Conservation (phyloP, 176 grass and related monocot species). For the Oryza brachyantha region DNA sequence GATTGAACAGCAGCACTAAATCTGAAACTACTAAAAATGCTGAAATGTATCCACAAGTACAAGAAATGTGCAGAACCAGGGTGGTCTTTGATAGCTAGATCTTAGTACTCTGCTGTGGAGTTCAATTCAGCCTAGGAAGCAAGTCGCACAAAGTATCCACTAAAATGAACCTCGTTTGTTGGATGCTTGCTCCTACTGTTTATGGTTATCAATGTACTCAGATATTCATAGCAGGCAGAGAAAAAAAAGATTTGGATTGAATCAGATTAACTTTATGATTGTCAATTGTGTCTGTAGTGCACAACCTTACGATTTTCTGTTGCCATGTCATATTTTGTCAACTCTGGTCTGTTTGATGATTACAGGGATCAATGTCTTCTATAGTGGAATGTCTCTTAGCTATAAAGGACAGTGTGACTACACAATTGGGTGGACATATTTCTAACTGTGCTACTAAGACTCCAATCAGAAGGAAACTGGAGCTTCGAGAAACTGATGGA, state of each 20-base stretch:
- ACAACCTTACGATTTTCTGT: slow-evolving; percentile 21
- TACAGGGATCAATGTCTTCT: slow-evolving; percentile 70
- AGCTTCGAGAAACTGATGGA: slow-evolving; percentile 43
- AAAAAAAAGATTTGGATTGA: slow-evolving; percentile 19
- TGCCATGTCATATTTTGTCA: slow-evolving; percentile 23
- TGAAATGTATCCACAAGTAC: background rate
- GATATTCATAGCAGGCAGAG: background rate
- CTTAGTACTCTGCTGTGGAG: slow-evolving; percentile 19
- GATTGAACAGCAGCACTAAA: background rate
- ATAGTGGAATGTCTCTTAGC: slow-evolving; percentile 80
- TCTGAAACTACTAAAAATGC: slow-evolving; percentile 13
- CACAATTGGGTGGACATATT: slow-evolving; percentile 40
- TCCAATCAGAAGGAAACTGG: slow-evolving; percentile 49
- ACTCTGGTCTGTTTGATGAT: slow-evolving; percentile 21
- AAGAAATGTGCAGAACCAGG: slow-evolving; percentile 22
- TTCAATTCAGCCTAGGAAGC: too few relatives aligned
- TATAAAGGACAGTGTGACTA: slow-evolving; percentile 67
- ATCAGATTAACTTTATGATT: slow-evolving; percentile 1
- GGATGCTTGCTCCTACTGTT: slow-evolving; percentile 1
- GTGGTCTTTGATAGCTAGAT: slow-evolving; percentile 30
- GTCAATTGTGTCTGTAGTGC: slow-evolving; percentile 25
- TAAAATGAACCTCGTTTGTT: slow-evolving; percentile 14
- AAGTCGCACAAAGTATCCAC: background rate
- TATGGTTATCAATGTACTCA: background rate
- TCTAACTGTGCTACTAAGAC: slow-evolving; percentile 41